phyloP scores from a whole-genome alignment of 495 filamentous ascomycete species.

The Penicillium diatomitis region DNA sequence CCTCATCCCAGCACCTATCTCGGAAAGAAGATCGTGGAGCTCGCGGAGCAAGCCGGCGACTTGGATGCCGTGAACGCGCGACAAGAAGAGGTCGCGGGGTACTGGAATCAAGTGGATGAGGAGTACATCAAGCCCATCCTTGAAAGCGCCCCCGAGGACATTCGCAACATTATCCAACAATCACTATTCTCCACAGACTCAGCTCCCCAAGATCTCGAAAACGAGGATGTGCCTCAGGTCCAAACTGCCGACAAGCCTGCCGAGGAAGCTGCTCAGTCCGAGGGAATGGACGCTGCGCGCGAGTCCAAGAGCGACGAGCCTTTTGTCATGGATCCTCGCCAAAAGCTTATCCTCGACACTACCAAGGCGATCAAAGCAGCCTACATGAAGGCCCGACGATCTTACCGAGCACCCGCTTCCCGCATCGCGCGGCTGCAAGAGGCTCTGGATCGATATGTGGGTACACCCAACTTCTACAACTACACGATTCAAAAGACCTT shows the following conservation, averaged over 20 bases:
- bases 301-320: slow-evolving; percentile 4
- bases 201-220: slow-evolving; percentile 7
- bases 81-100: slow-evolving; percentile 67
- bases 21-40: slow-evolving; percentile 64
- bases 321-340: slow-evolving; percentile 17
- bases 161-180: slow-evolving; percentile 31
- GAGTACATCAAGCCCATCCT: slow-evolving; percentile 68
- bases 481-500: slow-evolving; percentile 83
- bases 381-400: slow-evolving; percentile 65
- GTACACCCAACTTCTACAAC: slow-evolving; percentile 89
- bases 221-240: slow-evolving; percentile 3
- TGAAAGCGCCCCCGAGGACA: slow-evolving; percentile 40
- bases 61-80: slow-evolving; percentile 55
- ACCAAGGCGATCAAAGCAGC: slow-evolving; percentile 69
- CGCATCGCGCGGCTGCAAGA: slow-evolving; percentile 66
- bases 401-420: slow-evolving; percentile 66
- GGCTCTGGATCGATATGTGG: slow-evolving; percentile 59
- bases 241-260: neutral
- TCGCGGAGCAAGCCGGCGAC: slow-evolving; percentile 61
- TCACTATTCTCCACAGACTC: slow-evolving; percentile 27
- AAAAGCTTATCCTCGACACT: slow-evolving; percentile 42
- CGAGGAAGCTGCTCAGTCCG: neutral
- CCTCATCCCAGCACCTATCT: slow-evolving; percentile 82
- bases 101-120: slow-evolving; percentile 74
- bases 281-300: neutral